These are phyloP conservation scores for Rhynchosporium graminicola DNA, from an alignment of 2,329 filamentous ascomycete genomes.

Conservation along the genomic window DNA sequence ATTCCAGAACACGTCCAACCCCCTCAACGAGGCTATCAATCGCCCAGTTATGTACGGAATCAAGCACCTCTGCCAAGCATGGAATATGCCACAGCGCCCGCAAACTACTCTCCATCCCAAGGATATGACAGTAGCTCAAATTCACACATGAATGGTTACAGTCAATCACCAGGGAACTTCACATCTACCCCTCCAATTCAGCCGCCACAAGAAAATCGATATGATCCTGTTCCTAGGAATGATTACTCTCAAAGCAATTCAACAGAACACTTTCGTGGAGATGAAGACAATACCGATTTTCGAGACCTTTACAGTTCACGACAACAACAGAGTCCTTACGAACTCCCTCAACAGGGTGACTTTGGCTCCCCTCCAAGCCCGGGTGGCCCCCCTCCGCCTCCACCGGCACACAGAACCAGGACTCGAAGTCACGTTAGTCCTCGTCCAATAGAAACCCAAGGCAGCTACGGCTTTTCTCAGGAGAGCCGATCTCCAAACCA, in stretches of 20 bases:
- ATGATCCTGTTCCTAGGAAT: conserved; percentile 33
- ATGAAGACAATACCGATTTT: conserved; percentile 30
- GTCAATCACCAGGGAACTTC: conserved; percentile 22
- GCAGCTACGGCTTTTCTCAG: conserved; percentile 32
- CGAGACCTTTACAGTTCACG: conserved; percentile 32
- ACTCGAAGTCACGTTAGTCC: conserved; percentile 32
- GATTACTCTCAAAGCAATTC: conserved; percentile 26
- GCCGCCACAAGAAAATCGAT: conserved; percentile 31
- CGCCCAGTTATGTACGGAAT: conserved; percentile 47
- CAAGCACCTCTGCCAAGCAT: conserved; percentile 56
- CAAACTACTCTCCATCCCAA: conserved; percentile 28
- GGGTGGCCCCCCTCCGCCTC: conserved; percentile 40
- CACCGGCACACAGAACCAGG: conserved; percentile 38
- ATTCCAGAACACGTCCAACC: conserved; percentile 49
- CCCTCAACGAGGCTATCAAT: conserved; percentile 51
- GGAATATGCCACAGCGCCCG: conserved; percentile 44
- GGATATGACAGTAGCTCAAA: conserved; percentile 31
- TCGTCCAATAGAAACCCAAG: conserved; percentile 27
- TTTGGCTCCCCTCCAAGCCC: conserved; percentile 38
- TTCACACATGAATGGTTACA: conserved; percentile 30
- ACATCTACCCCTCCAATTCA: conserved; percentile 24
- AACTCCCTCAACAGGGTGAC: conserved; percentile 35
- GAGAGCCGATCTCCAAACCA: conserved; percentile 24
- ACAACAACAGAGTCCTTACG: conserved; percentile 32
- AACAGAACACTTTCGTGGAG: conserved; percentile 27